These are phyloP conservation scores for Pythium sp. DNA, from an alignment of 352 stramenopile genomes.

Conservation along the genomic window DNA sequence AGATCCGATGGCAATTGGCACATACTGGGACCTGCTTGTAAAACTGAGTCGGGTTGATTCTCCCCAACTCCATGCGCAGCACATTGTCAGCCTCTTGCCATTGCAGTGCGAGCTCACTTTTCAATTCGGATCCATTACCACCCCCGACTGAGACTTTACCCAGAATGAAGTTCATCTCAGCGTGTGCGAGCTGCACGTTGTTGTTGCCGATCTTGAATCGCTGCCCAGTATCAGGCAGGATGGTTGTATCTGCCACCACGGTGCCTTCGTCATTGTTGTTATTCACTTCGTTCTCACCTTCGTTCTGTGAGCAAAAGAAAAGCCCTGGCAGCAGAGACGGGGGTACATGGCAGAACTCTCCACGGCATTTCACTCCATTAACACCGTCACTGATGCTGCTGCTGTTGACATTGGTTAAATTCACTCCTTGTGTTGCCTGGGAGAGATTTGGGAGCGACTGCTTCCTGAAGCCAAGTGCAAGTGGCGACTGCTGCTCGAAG, in stretches of 20 bases:
- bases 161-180: slow-evolving; percentile 53
- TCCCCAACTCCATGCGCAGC: slow-evolving; percentile 58
- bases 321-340: slow-evolving; percentile 39
- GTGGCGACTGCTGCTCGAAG: neutral
- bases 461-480: slow-evolving; percentile 1
- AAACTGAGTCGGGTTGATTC: slow-evolving; percentile 61
- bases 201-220: slow-evolving; percentile 78
- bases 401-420: slow-evolving; percentile 1
- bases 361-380: slow-evolving; percentile 40
- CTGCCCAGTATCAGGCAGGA: slow-evolving; percentile 40
- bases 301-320: slow-evolving; percentile 13
- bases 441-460: slow-evolving; percentile 51
- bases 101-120: slow-evolving; percentile 27
- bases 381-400: neutral
- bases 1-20: slow-evolving; percentile 70
- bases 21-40: slow-evolving; percentile 81
- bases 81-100: slow-evolving; percentile 72
- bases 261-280: slow-evolving; percentile 11
- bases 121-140: slow-evolving; percentile 6
- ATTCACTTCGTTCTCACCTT: neutral
- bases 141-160: neutral
- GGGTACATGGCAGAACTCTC: slow-evolving; percentile 57
- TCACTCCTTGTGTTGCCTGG: neutral
- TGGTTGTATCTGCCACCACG: slow-evolving; percentile 7
- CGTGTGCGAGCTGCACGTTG: slow-evolving; percentile 60